These are phyloP conservation scores for Phytophthora melonis DNA, from an alignment of 352 stramenopile genomes.

Conservation along the genomic window DNA sequence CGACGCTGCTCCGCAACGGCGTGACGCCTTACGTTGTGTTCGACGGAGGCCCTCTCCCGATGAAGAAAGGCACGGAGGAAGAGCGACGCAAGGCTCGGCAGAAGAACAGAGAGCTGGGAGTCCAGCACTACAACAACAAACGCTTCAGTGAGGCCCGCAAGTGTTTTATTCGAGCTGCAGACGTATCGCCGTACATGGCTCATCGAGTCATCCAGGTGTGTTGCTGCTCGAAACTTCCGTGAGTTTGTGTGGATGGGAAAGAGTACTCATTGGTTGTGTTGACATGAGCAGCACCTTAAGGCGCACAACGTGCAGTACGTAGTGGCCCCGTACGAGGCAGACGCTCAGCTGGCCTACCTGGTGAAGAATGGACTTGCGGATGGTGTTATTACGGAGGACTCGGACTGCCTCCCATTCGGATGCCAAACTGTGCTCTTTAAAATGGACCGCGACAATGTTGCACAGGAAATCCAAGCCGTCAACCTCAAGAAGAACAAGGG, in stretches of 20 bases:
- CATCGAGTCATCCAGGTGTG: constrained; percentile 79
- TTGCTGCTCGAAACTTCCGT: not conserved
- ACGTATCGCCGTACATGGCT: constrained; percentile 85
- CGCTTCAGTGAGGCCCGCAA: constrained; percentile 75
- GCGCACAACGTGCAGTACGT: constrained; percentile 86
- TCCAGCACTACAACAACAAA: constrained; percentile 63
- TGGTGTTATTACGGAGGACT: constrained; percentile 97
- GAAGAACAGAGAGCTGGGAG: constrained; percentile 73
- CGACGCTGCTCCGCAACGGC: constrained; percentile 57
- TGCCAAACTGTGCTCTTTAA: constrained; percentile 96
- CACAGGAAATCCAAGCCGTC: constrained; percentile 82
- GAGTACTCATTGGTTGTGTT: constrained; percentile 8
- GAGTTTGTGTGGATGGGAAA: not conserved
- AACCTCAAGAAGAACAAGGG: constrained; percentile 83
- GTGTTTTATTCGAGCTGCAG: constrained; percentile 73
- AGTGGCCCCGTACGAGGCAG: constrained; percentile 98
- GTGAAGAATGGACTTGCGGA: constrained; percentile 85
- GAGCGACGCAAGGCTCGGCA: constrained; percentile 70
- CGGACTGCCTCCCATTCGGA: constrained; percentile 94
- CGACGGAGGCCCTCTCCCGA: constrained; percentile 73
- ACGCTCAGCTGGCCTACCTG: constrained; percentile 96
- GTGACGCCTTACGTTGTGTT: constrained; percentile 85
- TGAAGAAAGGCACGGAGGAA: constrained; percentile 85
- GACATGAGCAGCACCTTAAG: constrained; percentile 55
- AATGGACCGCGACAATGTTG: constrained; percentile 90